phyloP scores from a whole-genome alignment of 2,329 filamentous ascomycete genomes.

The Diaporthe sp. region DNA sequence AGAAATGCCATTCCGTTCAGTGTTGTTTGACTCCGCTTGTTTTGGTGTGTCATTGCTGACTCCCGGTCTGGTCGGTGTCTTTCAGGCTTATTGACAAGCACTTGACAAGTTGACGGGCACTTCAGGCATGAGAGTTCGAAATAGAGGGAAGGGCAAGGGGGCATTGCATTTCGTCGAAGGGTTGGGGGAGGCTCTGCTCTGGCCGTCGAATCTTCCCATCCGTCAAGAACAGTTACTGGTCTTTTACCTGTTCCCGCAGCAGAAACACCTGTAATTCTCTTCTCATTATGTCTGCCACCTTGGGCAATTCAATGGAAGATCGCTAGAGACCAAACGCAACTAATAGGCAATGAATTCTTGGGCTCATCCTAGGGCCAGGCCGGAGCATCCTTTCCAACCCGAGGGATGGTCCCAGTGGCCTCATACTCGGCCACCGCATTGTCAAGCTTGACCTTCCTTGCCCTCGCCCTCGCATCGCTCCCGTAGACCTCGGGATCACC shows the following conservation, averaged over 20 bases:
- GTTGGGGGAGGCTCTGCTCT: not conserved
- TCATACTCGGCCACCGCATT: slow-evolving; percentile 1
- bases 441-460: slow-evolving; percentile 24
- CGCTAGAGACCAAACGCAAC: not conserved
- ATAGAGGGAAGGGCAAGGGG: not conserved
- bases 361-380: not conserved
- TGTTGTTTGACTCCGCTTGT: too few relatives aligned
- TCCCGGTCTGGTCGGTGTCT: not conserved
- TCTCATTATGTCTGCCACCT: not conserved
- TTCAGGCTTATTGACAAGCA: too few relatives aligned
- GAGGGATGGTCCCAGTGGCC: slow-evolving; percentile 20
- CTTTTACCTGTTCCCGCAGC: not conserved
- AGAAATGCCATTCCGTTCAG: not conserved
- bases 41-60: not conserved
- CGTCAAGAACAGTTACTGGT: not conserved
- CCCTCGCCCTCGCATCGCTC: slow-evolving; percentile 14
- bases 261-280: not conserved
- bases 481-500: slow-evolving; percentile 7
- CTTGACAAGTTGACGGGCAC: not conserved
- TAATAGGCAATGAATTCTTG: not conserved
- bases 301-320: not conserved
- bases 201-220: not conserved
- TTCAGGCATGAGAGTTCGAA: not conserved
- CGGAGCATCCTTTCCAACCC: not conserved
- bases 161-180: not conserved